phyloP scores from a whole-genome alignment of 805 yeast species.

The Lachancea kluyveri region DNA sequence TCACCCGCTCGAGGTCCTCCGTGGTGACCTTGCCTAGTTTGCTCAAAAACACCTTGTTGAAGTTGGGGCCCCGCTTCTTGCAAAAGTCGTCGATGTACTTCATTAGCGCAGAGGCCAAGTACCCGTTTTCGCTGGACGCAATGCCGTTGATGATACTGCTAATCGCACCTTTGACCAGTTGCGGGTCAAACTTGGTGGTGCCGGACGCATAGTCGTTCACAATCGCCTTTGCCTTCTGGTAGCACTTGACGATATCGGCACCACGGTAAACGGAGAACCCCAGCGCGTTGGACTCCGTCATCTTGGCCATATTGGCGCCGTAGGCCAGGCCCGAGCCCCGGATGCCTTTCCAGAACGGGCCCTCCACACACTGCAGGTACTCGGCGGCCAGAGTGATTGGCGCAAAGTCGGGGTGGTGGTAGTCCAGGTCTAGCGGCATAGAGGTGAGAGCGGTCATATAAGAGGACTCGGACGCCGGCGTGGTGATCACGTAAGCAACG shows the following conservation, averaged over 20 bases:
- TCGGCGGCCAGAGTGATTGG: conserved; percentile 69
- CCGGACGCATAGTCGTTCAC: conserved; percentile 58
- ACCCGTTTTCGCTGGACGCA: conserved; percentile 64
- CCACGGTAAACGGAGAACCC: conserved; percentile 72
- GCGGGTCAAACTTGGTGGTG: conserved; percentile 44
- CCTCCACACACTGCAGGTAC: conserved; percentile 81
- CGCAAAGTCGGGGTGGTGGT: conserved; percentile 53
- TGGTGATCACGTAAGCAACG: conserved; percentile 57
- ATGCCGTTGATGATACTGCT: conserved; percentile 67
- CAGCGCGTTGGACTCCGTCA: conserved; percentile 61
- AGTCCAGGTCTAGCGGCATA: conserved; percentile 42
- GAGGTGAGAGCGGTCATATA: conserved; percentile 54
- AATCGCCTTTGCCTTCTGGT: conserved; percentile 56
- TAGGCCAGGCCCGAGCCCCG: conserved; percentile 94
- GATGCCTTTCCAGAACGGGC: conserved; percentile 95
- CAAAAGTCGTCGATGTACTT: conserved; percentile 63
- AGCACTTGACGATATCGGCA: conserved; percentile 65
- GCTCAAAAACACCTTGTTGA: conserved; percentile 45
- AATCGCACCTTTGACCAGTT: conserved; percentile 64
- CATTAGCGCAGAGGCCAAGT: conserved; percentile 54
- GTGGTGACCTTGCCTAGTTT: conserved; percentile 46
- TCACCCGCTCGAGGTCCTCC: conserved; percentile 31
- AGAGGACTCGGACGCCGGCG: conserved; percentile 83
- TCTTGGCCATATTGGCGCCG: conserved; percentile 62
- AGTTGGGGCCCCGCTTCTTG: conserved; percentile 65